Base-by-base conservation (phyloP, 1,284 basidiomycete genomes). In the Kwoniella shivajii region DNA sequence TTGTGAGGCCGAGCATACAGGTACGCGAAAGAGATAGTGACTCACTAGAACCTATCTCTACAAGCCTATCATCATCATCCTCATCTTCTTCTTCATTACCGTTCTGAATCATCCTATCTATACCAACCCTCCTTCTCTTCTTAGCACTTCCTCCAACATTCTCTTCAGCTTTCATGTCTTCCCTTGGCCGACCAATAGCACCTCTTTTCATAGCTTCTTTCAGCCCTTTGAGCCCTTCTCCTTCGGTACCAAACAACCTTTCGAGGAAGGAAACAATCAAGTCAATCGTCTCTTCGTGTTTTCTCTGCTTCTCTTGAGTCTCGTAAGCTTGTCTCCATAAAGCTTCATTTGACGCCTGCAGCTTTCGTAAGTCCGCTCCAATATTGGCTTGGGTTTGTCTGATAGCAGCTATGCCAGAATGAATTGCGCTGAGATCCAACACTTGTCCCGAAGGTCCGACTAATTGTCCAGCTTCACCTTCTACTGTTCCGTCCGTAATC, bases 221-320 rank as follows among this genome's bases (percentile, higher is more conserved):
- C 39, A 75, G 51, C 0, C 71, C 71, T 55, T 72, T 73, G 45
- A 77, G 50, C 0, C 72, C 71, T 54, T 77, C 71, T 43, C 75
- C 75, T 49, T 78, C 75, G 20, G 72, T 76, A 4, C 92, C 92
- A 78, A 98, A 98, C 2, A 97, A 88, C 27, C 92, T 87, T 18
- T 92, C 93, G 48, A 99, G 80, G 78, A 99, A 98, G 59, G 92
- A 88, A 61, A 99, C 83, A 61, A 99, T 97, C 56, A 91, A 83
- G 72, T 96, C 93, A 72, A 98, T 93, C n/a, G 92, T 97, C 75
- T 98, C 94, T 69, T 96, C 89, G 66, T 96, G 92, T 69, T 90
- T 91, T 69, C 91, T 87, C 69, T 93, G 87, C 56, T 88, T 84
- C 64, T 88, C 85, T 9, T 90, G 80, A 3, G 90, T 86, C 36